Evolutionary conservation across 2,329 filamentous ascomycete genomes (phyloP).

Genomic region (Aspergillus luchuensis): DNA sequence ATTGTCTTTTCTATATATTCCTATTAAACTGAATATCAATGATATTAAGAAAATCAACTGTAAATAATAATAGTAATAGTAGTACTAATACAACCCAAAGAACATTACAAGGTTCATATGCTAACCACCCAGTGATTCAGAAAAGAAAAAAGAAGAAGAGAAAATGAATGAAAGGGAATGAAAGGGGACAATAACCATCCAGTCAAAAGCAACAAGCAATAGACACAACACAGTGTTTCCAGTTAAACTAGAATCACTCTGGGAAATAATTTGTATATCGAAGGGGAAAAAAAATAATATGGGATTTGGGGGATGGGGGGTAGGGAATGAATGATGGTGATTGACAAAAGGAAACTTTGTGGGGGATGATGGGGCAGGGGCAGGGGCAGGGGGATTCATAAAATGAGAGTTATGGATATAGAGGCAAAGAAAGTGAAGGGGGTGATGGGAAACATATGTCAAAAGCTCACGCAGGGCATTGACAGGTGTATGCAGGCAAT

Average conservation of each 20-base stretch:
- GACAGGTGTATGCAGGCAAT: conserved; percentile 11
- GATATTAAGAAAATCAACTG: no score
- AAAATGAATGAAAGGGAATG: no score
- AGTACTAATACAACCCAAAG: no score
- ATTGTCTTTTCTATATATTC: background rate
- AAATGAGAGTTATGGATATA: background rate
- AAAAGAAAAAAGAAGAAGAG: background rate
- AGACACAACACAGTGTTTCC: background rate
- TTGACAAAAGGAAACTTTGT: background rate
- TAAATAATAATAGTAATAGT: no score
- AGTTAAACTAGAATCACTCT: background rate
- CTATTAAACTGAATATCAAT: no score
- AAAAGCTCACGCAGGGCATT: conserved; percentile 1
- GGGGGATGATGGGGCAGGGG: background rate
- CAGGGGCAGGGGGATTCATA: background rate
- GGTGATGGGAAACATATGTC: background rate
- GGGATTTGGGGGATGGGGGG: background rate
- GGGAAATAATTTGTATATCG: conserved; percentile 1
- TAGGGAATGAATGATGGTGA: background rate
- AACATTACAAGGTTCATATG: background rate
- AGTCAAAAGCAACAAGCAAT: background rate
- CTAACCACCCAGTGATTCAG: background rate
- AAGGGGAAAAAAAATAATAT: background rate
- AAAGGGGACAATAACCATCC: background rate
- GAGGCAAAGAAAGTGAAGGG: background rate